Percentiles rank a stretch among this genome's conserved stretches.
Evolutionary conservation across 805 yeast species (phyloP).

Genomic region (Candida sakaeoensis): DNA sequence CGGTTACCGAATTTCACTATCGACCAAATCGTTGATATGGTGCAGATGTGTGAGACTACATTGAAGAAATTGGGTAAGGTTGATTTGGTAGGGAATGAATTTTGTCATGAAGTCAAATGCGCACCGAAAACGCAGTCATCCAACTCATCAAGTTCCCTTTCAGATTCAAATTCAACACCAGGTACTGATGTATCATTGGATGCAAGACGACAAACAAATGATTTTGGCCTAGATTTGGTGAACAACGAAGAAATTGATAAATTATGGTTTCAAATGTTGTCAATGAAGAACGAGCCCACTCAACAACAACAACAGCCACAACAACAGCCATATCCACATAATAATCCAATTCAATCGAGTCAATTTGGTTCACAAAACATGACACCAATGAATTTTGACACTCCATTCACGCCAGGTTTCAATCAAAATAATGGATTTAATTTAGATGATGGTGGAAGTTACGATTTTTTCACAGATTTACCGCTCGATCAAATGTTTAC

Average conservation of each 20-base stretch:
- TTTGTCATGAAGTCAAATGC: slow-evolving; percentile 11
- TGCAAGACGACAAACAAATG: slow-evolving; percentile 7
- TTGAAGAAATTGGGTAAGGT: slow-evolving; percentile 21
- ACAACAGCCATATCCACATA: neutral
- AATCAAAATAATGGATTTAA: neutral
- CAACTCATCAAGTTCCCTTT: slow-evolving; percentile 7
- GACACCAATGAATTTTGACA: slow-evolving; percentile 2
- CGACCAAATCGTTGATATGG: slow-evolving; percentile 24
- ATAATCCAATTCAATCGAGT: neutral
- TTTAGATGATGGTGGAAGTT: slow-evolving; percentile 1
- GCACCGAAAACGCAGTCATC: neutral
- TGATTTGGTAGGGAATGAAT: slow-evolving; percentile 11
- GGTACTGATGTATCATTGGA: slow-evolving; percentile 11
- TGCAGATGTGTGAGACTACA: slow-evolving; percentile 22
- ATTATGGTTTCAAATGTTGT: slow-evolving; percentile 33
- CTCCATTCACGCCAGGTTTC: slow-evolving; percentile 2
- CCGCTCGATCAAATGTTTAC: slow-evolving; percentile 17
- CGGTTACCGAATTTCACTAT: slow-evolving; percentile 15
- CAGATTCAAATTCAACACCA: slow-evolving; percentile 11
- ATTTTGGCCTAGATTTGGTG: slow-evolving; percentile 17
- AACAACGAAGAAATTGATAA: slow-evolving; percentile 29
- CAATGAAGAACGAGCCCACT: slow-evolving; percentile 16
- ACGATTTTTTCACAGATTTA: slow-evolving; percentile 25
- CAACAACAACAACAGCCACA: slow-evolving; percentile 6
- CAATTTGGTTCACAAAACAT: neutral